Evolutionary conservation across 2,329 filamentous ascomycete species (phyloP), one percentile per base, ranked within the genome.

Genomic region (Penicillium polonicum): DNA sequence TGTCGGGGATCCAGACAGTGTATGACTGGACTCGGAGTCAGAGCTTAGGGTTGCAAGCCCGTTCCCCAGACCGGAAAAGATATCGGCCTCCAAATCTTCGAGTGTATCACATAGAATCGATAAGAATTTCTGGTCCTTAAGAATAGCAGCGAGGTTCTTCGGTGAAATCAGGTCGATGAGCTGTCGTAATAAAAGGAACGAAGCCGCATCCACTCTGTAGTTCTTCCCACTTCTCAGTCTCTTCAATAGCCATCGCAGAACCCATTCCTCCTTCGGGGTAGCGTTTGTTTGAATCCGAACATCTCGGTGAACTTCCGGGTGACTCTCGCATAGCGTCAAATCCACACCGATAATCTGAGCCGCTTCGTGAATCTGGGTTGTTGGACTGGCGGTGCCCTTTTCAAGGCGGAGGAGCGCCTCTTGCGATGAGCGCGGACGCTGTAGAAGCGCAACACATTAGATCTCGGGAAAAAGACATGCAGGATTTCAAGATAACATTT

Each of bases 61-160:
- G 53, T 68, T 65, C 8, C 65, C 61, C 19, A 72, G 48, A 12
- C 65, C 65, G 41, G 68, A 57, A 55, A 69, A 66, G 35, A 71
- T 64, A 39, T 66, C 68, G 39, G 72, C 68, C 46, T 70, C 68
- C 62, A 78, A 62, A 50, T 91, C 88, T 48, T 84, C 80, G 48
- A 92, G 74, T 0, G 87, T 84, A 65, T 85, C 83, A 65, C 87
- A 85, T 42, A 95, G 71, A 10, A 91, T 83, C 1, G 76, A 74
- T 35, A 89, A 75, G 52, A 95, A 90, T 45, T 85, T 82, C 56
- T 87, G 81, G 57, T 92, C 87, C 23, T 85, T 86, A 7, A 96
- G 80, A 4, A 89, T 85, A 57, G 86, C 86, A 9, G 90, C 89
- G 25, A 90, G 79, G 12, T 85, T 87, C 45, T 88, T 86, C 0